phyloP scores from a whole-genome alignment of 192 early-diverging fungal genomes.

The Rhizophagus clarus region DNA sequence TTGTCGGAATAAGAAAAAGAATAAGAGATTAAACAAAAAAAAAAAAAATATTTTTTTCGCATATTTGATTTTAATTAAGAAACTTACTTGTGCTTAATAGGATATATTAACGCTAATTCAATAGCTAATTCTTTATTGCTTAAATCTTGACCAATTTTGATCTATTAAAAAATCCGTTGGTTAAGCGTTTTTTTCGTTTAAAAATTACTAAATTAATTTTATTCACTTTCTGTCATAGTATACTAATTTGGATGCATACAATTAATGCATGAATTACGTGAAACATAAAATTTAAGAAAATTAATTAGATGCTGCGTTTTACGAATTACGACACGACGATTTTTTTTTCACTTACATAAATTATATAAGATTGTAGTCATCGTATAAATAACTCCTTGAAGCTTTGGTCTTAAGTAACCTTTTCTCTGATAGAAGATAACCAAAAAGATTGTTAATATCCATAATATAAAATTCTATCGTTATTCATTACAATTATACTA shows the following conservation, averaged over 20 bases:
- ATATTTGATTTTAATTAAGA: no score
- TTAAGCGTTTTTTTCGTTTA: no score
- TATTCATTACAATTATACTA: not conserved
- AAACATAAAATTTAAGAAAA: not conserved
- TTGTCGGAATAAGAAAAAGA: not conserved
- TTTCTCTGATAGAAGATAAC: not conserved
- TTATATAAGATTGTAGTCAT: not conserved
- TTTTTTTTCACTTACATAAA: slow-evolving; percentile 3
- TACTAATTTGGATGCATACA: not conserved
- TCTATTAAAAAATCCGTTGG: not conserved
- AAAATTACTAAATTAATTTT: not conserved
- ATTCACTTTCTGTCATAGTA: not conserved
- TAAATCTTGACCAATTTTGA: slow-evolving; percentile 2
- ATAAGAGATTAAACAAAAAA: no score
- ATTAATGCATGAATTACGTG: not conserved
- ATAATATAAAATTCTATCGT: not conserved
- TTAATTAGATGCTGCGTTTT: not conserved
- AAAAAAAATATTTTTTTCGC: not conserved
- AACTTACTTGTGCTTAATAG: slow-evolving; percentile 16
- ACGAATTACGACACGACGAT: no score
- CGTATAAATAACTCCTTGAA: not conserved
- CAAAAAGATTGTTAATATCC: not conserved
- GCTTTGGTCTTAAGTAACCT: slow-evolving; percentile 5
- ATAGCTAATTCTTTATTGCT: not conserved
- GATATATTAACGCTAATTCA: not conserved